A percentile compares a stretch with the other conserved stretches of the same genome.
phyloP scores from a whole-genome alignment of 2,329 filamentous ascomycete genomes.

The Fonsecaea pedrosoi region DNA sequence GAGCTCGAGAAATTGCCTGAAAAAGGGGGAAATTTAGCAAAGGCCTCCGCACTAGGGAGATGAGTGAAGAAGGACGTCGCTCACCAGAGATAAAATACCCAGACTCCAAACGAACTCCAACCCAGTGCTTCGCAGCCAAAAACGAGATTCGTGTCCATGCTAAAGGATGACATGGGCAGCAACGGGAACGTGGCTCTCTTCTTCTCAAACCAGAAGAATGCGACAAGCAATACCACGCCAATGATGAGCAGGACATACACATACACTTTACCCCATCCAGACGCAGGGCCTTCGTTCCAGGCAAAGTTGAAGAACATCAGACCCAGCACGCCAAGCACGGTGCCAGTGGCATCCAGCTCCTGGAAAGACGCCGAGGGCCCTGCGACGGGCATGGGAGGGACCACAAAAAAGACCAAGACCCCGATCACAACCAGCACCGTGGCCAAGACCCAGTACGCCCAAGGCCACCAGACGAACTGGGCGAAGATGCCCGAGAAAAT shows the following conservation, averaged over 20 bases:
- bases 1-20: conserved; percentile 42
- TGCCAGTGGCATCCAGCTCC: conserved; percentile 52
- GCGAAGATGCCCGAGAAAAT: conserved; percentile 51
- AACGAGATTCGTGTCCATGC: conserved; percentile 31
- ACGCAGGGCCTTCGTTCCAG: conserved; percentile 60
- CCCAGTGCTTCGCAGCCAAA: conserved; percentile 51
- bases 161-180: conserved; percentile 56
- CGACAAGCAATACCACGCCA: conserved; percentile 53
- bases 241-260: conserved; percentile 56
- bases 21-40: background rate
- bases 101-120: conserved; percentile 52
- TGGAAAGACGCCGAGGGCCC: conserved; percentile 41
- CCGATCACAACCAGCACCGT: conserved; percentile 50
- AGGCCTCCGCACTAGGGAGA: background rate
- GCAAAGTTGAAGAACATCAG: conserved; percentile 64
- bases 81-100: conserved; percentile 50
- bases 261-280: conserved; percentile 57
- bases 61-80: background rate
- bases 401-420: conserved; percentile 46
- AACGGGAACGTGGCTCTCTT: conserved; percentile 50
- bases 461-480: conserved; percentile 58
- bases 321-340: conserved; percentile 55
- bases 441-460: conserved; percentile 57
- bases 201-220: conserved; percentile 57
- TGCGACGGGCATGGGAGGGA: conserved; percentile 47